Base-by-base conservation (phyloP, 306 rosid genomes). In the Neltuma alba region DNA sequence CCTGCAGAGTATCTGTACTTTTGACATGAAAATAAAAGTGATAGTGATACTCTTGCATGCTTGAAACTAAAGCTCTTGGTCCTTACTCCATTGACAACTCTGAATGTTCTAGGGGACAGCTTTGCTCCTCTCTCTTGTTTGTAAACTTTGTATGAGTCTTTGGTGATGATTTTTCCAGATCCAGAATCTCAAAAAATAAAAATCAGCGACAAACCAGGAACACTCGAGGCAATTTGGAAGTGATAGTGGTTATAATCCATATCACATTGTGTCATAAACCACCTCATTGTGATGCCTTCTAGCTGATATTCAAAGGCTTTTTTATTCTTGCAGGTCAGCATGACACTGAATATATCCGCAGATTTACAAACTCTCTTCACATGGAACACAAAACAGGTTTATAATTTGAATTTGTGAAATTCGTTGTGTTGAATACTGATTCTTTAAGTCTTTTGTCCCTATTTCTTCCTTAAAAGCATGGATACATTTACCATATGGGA, bases 301-400 rank as follows among this genome's bases (percentile, higher is more conserved):
- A 69, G 68, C 75, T 65, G 38, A 48, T 58, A 5, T 74, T 66
- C 18, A 34, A 48, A 41, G 5, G 45, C 73, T 33, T 75, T 67
- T 70, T 23, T 65, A 67, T 81, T 66, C 72, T 63, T 87, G 91
- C 93, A 95, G 99, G 91, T 91, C 81, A 90, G 98, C 89, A 72
- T 93, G 91, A 89, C 92, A 50, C 74, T 95, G 81, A 95, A 90
- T 80, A 91, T 95, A 81, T 85, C 99, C 45, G 99, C 96, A 41
- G 96, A 93, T 84, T 89, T 95, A 66, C 95, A 91, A 84, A 90
- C 99, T 76, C 88, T 95, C 74, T 95, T 95, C 88, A 95, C 98
- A 6, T 95, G 99, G 99, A 95, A 95, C 80, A 95, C 99, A 11
- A 95, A 95, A 84, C 98, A 95, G 98, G 99, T 95, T 84, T 37